Evolutionary conservation across 2,329 filamentous ascomycete genomes (phyloP), one percentile per base, ranked within the genome.

Genomic region (Colletotrichum sp.): DNA sequence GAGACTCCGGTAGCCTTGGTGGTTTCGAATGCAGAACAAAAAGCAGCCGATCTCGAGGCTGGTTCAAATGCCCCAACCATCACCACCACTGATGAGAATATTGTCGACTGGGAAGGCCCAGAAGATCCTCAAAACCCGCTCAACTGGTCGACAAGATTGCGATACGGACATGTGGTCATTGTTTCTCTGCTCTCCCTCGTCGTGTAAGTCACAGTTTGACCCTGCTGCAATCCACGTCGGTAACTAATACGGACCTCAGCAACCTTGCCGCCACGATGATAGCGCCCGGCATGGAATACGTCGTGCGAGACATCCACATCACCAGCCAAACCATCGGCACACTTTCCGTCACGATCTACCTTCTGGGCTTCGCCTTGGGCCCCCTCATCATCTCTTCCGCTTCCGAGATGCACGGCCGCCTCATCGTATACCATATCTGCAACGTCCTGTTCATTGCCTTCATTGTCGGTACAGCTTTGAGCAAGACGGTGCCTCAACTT

Each of bases 361-460:
- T 95, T 5, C 85, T 94, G 0, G 93, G 93, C 30, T 92, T 91
- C 75, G 90, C 89, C 2, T 86, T 89, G 34, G 92, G 92, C 0
- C 92, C 92, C 0, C 82, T 90, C 69, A 73, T 93, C 7, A 88
- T 91, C 66, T 64, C 85, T 4, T 87, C 88, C 1, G 64, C 86
- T 7, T 85, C 82, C 22, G 87, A 89, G 75, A 69, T 84, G 59
- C 84, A 82, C 75, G 84, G 84, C 29, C 82, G 84, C 7, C 79
- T 80, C 30, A 74, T 77, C 36, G 77, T 85, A 29, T 83, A 84
- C 67, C 79, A 83, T 67, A 62, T 77, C 32, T 80, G 78, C 78
- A 83, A 82, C 36, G 65, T 82, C 64, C 71, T 82, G 44, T 85
- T 82, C 78, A 76, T 83, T 27, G 78, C 65, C 13, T 84, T 82